Base-by-base conservation (phyloP, 2,329 filamentous ascomycete species). In the Colletotrichum tabaci region DNA sequence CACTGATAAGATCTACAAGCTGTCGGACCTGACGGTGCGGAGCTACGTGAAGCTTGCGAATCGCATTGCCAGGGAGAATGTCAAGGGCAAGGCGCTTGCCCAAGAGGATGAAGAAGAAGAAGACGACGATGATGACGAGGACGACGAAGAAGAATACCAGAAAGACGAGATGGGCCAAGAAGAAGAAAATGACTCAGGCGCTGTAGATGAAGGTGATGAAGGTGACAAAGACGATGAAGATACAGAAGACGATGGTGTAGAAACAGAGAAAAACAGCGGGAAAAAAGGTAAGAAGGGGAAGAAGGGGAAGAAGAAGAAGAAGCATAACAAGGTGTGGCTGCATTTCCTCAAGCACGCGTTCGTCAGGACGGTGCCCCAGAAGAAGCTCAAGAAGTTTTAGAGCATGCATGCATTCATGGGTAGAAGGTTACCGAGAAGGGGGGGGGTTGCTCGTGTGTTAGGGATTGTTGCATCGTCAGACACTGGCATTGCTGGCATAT, bases 1-100 rank as follows among this genome's bases (percentile, higher is more conserved):
- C 66, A 88, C 91, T 26, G 95, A 98, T 79, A 83, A 90, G 69
- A 81, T 92, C 1, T 98, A 95, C 79, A 88, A 89, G 72, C 82
- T 98, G 76, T 86, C 89, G 53, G 96, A 98, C 81, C 83, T 99
- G 80, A 98, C 96, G 0, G 93, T 98, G 63, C 87, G 89, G 73
- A 97, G 91, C 79, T 93, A 93, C 79, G 84, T 98, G 55, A 88
- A 93, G 72, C 87, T 98, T 58, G 96, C 96, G 13, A 89, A 92
- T 74, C 87, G 92, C 66, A 97, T 98, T 77, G 93, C 93, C 2
- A 84, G 89, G 70, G 73, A 75, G 65, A 76, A 23, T 63, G 75
- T 72, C 47, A 77, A 76, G 30, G 67, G 71, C 49, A 62, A 74
- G 62, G 71, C 74, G 38, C 53, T 55, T 26, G n/a, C 46, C n/a